These are phyloP conservation scores for Phytopythium oedochilum DNA, from an alignment of 352 stramenopile genomes.

Conservation along the genomic window DNA sequence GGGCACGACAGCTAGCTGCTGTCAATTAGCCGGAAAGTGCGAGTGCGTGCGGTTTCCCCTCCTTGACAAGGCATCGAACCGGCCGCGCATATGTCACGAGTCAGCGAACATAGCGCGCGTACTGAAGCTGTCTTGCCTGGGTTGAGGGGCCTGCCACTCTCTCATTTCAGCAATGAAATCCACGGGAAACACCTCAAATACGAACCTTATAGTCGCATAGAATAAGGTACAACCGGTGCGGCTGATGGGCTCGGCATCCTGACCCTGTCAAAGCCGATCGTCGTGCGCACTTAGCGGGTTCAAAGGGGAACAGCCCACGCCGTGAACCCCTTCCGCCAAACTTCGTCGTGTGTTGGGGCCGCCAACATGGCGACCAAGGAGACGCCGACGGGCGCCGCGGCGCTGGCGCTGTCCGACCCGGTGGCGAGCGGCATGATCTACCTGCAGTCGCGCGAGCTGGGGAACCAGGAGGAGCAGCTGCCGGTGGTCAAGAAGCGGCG, in stretches of 20 bases:
- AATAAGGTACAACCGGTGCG: not conserved
- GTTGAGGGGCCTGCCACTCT: no score
- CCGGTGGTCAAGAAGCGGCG: constrained; percentile 69
- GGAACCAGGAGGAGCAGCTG: constrained; percentile 1
- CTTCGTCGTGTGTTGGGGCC: no score
- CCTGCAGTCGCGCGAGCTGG: not conserved
- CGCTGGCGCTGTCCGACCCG: not conserved
- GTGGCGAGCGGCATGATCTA: not conserved
- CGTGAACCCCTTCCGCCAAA: not conserved
- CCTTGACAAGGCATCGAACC: not conserved
- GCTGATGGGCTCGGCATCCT: not conserved
- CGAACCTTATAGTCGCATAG: not conserved
- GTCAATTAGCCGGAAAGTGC: not conserved
- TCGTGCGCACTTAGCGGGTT: not conserved
- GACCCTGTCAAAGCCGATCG: not conserved
- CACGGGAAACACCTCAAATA: no score
- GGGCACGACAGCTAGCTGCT: no score
- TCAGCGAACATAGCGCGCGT: not conserved
- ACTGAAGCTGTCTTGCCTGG: no score
- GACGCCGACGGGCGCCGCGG: not conserved
- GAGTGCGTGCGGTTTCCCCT: not conserved
- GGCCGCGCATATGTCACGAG: not conserved
- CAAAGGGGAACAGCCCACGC: not conserved
- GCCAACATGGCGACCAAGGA: not conserved
- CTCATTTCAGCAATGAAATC: no score